Evolutionary conservation across 2,329 filamentous ascomycete species (phyloP).

Genomic region (Chaetomiaceae sp.): DNA sequence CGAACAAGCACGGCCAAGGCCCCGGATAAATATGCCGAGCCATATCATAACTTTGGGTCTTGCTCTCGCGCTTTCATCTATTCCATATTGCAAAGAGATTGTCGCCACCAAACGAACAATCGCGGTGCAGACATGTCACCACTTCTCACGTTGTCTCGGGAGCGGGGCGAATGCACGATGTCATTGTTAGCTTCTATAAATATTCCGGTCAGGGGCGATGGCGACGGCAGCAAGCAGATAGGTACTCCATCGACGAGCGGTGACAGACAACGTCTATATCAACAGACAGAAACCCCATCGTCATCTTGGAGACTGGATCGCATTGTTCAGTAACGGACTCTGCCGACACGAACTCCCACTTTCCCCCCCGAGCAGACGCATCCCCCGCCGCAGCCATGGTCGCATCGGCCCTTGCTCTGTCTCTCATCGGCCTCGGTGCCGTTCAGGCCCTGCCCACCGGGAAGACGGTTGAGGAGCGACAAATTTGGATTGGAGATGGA

Average conservation of each 20-base stretch:
- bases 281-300: constrained; percentile 13
- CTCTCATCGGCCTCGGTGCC: constrained; percentile 27
- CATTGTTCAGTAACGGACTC: constrained; percentile 15
- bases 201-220: constrained; percentile 18
- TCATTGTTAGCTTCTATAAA: constrained; percentile 24
- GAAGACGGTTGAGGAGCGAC: constrained; percentile 20
- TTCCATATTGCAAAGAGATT: constrained; percentile 31
- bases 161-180: constrained; percentile 16
- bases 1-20: constrained; percentile 14
- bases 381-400: constrained; percentile 25
- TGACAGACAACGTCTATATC: constrained; percentile 20
- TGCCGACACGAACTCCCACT: constrained; percentile 14
- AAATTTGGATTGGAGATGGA: constrained; percentile 18
- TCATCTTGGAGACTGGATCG: neutral
- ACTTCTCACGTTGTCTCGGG: constrained; percentile 11
- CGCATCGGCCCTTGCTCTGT: constrained; percentile 24
- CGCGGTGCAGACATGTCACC: constrained; percentile 18
- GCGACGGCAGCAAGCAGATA: constrained; percentile 3
- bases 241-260: constrained; percentile 2
- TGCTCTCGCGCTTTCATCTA: constrained; percentile 28
- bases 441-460: constrained; percentile 27
- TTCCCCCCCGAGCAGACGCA: constrained; percentile 15
- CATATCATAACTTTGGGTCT: constrained; percentile 25
- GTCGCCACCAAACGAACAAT: constrained; percentile 25
- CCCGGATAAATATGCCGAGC: constrained; percentile 31